Conservation (phyloP, 139 green algal genomes). For the Dunaliella primolecta region DNA sequence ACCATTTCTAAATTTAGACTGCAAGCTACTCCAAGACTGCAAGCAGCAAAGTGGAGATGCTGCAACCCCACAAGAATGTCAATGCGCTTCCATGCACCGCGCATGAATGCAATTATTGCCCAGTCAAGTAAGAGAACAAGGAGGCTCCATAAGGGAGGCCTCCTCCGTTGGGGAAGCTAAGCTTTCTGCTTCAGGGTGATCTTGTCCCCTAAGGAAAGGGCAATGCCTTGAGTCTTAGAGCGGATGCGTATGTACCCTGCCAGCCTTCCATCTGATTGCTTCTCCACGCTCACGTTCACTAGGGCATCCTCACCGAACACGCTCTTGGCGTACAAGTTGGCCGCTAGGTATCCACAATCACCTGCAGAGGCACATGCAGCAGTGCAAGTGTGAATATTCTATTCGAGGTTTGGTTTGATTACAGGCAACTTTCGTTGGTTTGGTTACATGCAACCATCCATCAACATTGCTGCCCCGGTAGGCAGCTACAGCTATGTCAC, state of each 20-base stretch:
- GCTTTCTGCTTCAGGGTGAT: slow-evolving; percentile 97
- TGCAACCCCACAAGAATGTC: no score
- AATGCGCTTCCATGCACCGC: no score
- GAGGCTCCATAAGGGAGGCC: not conserved
- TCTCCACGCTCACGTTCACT: slow-evolving; percentile 96
- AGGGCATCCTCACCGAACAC: slow-evolving; percentile 99
- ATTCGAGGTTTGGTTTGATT: no score
- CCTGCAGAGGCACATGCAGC: slow-evolving; percentile 27
- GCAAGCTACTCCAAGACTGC: no score
- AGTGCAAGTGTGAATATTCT: not conserved
- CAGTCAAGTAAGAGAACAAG: not conserved
- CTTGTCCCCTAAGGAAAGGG: slow-evolving; percentile 94
- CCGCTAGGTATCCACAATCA: slow-evolving; percentile 91
- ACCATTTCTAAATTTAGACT: no score
- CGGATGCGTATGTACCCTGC: slow-evolving; percentile 95
- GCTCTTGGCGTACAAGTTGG: slow-evolving; percentile 96
- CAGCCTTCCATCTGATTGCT: slow-evolving; percentile 80
- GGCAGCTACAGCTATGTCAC: no score
- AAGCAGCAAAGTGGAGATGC: no score
- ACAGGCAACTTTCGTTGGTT: no score
- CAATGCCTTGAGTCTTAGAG: slow-evolving; percentile 89
- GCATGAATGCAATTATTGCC: no score
- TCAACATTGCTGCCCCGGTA: no score
- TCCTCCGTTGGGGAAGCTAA: not conserved
- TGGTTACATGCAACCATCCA: no score